phyloP scores from a whole-genome alignment of 129 eudicot genomes.

The Calendula officinalis region DNA sequence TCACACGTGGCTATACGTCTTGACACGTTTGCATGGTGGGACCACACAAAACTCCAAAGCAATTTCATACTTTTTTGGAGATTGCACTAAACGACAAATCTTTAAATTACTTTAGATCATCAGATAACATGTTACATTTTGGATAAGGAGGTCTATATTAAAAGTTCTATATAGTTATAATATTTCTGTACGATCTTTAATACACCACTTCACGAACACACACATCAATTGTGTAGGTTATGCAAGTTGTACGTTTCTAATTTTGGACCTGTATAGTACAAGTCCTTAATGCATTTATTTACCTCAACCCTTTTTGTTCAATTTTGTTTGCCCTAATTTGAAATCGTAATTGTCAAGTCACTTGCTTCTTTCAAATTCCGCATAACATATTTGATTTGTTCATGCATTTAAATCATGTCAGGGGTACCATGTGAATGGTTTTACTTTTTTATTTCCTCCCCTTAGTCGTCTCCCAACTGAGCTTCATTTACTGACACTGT shows the following conservation, averaged over 20 bases:
- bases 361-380: background rate
- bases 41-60: slow-evolving; percentile 10
- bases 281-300: slow-evolving; percentile 8
- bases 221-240: background rate
- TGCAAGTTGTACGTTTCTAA: slow-evolving; percentile 15
- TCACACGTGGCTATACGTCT: slow-evolving; percentile 13
- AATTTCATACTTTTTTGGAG: slow-evolving; percentile 19
- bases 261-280: background rate
- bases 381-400: slow-evolving; percentile 10
- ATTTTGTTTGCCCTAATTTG: slow-evolving; percentile 1
- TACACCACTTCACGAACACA: background rate
- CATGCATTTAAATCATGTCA: slow-evolving; percentile 11
- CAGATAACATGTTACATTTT: background rate
- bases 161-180: no score
- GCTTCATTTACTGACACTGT: no score
- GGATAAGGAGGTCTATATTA: background rate
- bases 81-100: background rate
- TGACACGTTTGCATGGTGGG: slow-evolving; percentile 27
- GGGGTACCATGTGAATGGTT: background rate
- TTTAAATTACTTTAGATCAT: background rate
- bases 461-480: background rate
- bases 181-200: background rate
- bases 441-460: background rate
- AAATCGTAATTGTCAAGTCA: slow-evolving; percentile 18
- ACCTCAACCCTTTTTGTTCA: slow-evolving; percentile 13